A percentile compares a stretch with the other conserved stretches of the same genome.
Conservation (phyloP, 225 moss, liverwort and hornwort genomes). For the Climacium dendroides region DNA sequence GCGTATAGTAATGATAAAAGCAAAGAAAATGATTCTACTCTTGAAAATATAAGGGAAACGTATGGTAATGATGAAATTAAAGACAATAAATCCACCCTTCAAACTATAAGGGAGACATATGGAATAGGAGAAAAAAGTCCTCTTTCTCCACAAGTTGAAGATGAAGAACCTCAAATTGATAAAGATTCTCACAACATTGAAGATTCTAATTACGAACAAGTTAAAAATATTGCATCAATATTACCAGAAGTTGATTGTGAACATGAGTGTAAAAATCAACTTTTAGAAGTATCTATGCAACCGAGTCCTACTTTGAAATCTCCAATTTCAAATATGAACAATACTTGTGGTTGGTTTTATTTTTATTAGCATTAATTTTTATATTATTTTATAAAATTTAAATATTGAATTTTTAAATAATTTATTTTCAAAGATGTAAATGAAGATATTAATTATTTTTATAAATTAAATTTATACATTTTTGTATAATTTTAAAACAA, state of each 20-base stretch:
- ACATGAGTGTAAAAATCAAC: neutral
- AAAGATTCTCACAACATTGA: neutral
- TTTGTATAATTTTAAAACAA: too few species aligned
- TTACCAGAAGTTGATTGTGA: neutral
- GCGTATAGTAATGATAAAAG: neutral
- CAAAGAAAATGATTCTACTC: neutral
- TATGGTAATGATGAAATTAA: neutral
- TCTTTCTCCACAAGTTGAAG: neutral
- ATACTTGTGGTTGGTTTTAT: neutral
- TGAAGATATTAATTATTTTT: too few species aligned
- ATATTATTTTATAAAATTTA: neutral
- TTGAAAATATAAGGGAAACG: neutral
- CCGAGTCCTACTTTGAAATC: neutral
- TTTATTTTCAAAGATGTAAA: too few species aligned
- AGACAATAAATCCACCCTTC: neutral
- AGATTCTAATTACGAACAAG: neutral
- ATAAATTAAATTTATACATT: neutral
- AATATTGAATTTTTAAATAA: too few species aligned
- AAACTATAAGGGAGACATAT: neutral
- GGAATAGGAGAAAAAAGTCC: neutral
- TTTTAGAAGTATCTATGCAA: neutral
- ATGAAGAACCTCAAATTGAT: neutral
- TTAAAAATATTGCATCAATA: neutral
- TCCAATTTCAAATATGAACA: neutral
- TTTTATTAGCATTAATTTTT: too few species aligned